Conservation (phyloP, 805 yeast species). For the Lachancea meyersii region DNA sequence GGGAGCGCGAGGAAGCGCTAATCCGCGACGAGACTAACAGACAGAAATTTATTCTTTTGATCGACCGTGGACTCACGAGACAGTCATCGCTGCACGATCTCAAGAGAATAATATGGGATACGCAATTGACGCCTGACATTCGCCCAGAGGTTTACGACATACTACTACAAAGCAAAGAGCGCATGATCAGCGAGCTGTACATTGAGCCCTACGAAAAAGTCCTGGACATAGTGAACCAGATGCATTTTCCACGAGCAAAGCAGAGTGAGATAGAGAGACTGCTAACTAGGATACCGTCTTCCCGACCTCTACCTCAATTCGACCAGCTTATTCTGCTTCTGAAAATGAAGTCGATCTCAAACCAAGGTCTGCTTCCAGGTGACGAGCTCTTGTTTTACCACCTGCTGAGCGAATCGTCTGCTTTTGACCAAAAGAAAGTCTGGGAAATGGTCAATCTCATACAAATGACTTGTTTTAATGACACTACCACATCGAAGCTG, state of each 20-base stretch:
- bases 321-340: constrained; percentile 27
- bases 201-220: constrained; percentile 38
- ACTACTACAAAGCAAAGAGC: constrained; percentile 22
- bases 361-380: constrained; percentile 32
- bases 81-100: constrained; percentile 25
- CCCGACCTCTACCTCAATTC: constrained; percentile 15
- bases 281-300: constrained; percentile 16
- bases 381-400: constrained; percentile 34
- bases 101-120: constrained; percentile 29
- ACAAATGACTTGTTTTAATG: constrained; percentile 31
- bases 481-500: constrained; percentile 24
- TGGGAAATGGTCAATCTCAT: constrained; percentile 32
- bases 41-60: constrained; percentile 21
- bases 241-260: constrained; percentile 30
- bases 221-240: constrained; percentile 26
- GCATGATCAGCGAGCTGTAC: constrained; percentile 21
- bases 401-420: constrained; percentile 22
- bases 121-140: constrained; percentile 21
- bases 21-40: constrained; percentile 26
- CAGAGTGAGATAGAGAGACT: constrained; percentile 26
- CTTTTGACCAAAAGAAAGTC: constrained; percentile 17
- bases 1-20: constrained; percentile 21
- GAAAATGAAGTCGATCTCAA: constrained; percentile 34
- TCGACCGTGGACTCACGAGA: constrained; percentile 30
- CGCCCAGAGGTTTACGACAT: constrained; percentile 21